Evolutionary conservation across 2,329 filamentous ascomycete genomes (phyloP).

Genomic region (Alternaria arbusti): DNA sequence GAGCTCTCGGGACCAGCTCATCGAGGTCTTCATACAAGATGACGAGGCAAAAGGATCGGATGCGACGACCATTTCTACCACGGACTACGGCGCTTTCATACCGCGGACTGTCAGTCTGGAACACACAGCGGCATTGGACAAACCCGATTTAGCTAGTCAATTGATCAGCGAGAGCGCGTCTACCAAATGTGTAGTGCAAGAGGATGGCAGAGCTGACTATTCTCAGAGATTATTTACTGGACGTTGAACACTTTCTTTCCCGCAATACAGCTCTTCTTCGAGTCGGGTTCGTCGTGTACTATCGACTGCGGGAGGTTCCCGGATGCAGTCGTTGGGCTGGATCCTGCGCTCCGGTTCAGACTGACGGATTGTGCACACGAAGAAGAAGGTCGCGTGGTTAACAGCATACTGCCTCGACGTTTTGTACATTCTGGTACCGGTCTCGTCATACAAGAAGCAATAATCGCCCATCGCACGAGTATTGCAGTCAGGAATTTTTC

Average conservation of each 20-base stretch:
- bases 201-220: conserved; percentile 1
- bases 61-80: conserved; percentile 28
- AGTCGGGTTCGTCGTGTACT: conserved; percentile 35
- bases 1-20: conserved; percentile 24
- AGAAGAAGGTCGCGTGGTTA: conserved; percentile 29
- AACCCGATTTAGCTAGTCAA: conserved; percentile 7
- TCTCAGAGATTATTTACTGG: conserved; percentile 34
- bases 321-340: conserved; percentile 27
- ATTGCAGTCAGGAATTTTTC: conserved; percentile 17
- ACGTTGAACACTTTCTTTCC: conserved; percentile 39
- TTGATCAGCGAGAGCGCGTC: conserved; percentile 31
- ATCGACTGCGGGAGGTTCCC: conserved; percentile 26
- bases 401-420: conserved; percentile 23
- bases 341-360: conserved; percentile 33
- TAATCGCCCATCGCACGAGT: conserved; percentile 29
- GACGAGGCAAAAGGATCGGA: conserved; percentile 24
- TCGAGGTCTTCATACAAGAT: conserved; percentile 27
- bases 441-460: conserved; percentile 28
- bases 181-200: not conserved
- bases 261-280: conserved; percentile 39
- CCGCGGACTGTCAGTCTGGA: not conserved
- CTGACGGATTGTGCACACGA: conserved; percentile 37
- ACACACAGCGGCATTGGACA: conserved; percentile 19
- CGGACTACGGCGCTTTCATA: not conserved
- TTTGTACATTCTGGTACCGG: conserved; percentile 9